Evolutionary conservation across 2,329 filamentous ascomycete species (phyloP).

Genomic region (Parascedosporium putredinis): DNA sequence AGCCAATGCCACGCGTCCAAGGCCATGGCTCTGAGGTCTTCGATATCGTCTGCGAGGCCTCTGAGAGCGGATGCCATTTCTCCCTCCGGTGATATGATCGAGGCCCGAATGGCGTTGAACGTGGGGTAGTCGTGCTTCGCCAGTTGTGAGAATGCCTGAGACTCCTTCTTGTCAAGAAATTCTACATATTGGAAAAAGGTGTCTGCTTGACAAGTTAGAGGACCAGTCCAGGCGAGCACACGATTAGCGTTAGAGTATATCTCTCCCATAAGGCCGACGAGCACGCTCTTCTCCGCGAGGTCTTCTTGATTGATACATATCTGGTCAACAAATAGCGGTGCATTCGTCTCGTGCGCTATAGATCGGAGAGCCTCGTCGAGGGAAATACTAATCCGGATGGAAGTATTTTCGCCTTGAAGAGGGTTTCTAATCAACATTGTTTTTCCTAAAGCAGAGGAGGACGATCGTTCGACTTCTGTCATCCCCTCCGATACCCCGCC

Average conservation of each 20-base stretch:
- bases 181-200: not conserved
- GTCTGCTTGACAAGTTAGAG: not conserved
- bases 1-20: not conserved
- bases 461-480: too few relatives aligned
- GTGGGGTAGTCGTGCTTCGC: not conserved
- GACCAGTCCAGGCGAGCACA: conserved; percentile 12
- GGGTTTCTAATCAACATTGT: too few relatives aligned
- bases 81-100: not conserved
- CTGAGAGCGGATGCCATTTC: not conserved
- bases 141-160: not conserved
- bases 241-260: conserved; percentile 10
- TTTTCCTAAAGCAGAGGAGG: too few relatives aligned
- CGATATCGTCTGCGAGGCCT: not conserved
- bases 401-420: too few relatives aligned
- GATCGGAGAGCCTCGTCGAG: not conserved
- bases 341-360: not conserved
- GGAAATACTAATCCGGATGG: not conserved
- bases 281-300: conserved; percentile 8
- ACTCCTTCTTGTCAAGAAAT: not conserved
- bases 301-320: conserved; percentile 14
- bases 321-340: conserved; percentile 12
- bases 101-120: not conserved
- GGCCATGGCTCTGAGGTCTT: not conserved
- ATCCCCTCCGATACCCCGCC: too few relatives aligned
- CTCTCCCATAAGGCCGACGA: conserved; percentile 12